These are phyloP conservation scores for Aspergillus haitiensis DNA, from an alignment of 495 filamentous ascomycete genomes.

Conservation along the genomic window DNA sequence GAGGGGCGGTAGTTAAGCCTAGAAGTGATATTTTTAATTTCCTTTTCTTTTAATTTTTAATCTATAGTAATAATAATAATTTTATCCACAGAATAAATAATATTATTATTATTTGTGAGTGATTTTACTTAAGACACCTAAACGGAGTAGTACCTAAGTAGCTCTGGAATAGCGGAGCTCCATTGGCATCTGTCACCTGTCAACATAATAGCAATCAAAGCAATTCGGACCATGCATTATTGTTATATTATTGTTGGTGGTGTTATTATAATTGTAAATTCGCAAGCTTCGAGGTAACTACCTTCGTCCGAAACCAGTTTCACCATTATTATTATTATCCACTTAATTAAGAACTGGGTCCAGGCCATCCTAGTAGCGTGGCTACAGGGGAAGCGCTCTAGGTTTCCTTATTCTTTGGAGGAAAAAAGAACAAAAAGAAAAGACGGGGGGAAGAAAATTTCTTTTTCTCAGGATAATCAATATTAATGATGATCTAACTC, in stretches of 20 bases:
- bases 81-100: no score
- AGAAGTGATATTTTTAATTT: conserved; percentile 1
- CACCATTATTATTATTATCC: background rate
- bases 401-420: background rate
- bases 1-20: background rate
- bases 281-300: background rate
- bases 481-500: no score
- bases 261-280: no score
- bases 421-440: no score
- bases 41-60: no score
- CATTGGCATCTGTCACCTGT: conserved; percentile 16
- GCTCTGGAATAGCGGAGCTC: conserved; percentile 1
- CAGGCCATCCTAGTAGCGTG: conserved; percentile 14
- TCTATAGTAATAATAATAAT: no score
- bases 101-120: no score
- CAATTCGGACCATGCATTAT: conserved; percentile 10
- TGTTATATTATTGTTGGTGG: background rate
- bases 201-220: conserved; percentile 5
- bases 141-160: background rate
- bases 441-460: no score
- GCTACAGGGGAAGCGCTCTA: conserved; percentile 5
- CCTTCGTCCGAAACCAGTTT: background rate
- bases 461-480: no score
- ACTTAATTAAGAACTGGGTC: conserved; percentile 12
- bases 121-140: no score